Base-by-base conservation (phyloP, 2,329 filamentous ascomycete genomes). In the Exophiala sp. region DNA sequence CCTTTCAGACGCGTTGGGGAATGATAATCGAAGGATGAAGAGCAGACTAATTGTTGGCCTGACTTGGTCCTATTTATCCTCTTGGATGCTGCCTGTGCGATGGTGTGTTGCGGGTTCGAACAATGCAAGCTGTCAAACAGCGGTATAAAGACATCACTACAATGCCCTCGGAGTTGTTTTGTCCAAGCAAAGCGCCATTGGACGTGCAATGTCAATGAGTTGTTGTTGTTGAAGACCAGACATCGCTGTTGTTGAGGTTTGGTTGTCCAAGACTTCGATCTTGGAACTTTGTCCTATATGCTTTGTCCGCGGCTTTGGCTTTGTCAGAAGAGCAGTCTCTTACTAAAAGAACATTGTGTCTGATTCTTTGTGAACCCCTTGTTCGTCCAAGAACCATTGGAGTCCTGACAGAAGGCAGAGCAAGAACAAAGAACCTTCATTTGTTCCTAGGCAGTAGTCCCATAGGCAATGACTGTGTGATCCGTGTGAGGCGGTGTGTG, bases 1-100 rank as follows among this genome's bases (percentile, higher is more conserved):
- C 42, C 29, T 34, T 22, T 34, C 27, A 11, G 19, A 21, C 16
- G 42, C 42, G 24, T 22, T 13, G 21, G 24, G 2, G 16, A 13
- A 16, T 30, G 18, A 11, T 32, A 14, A 23, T 22, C 13, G 38
- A 44, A 44, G 42, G 42, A 44, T 44, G 42, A 21, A 44, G 27
- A 34, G 16, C 8, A n/a, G 14, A 21, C 10, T 24, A 7, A 34
- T 44, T 29, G 42, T 24, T 41, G 38, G n/a, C n/a, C 8, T 8
- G 16, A 34, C 1, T 18, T 14, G 14, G 11, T 18, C 42, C 10
- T 44, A 32, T 44, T 44, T 44, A 44, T 32, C 16, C 24, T 13
- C 4, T 41, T 23, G 8, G 3, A 19, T 23, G 14, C 14, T 18
- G 14, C 18, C 34, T 5, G 14, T 3, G 1, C 5, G 7, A 13